Evolutionary conservation across 2,329 filamentous ascomycete species (phyloP), one percentile per base, ranked within the genome.

Genomic region (Colletotrichum simmondsii): DNA sequence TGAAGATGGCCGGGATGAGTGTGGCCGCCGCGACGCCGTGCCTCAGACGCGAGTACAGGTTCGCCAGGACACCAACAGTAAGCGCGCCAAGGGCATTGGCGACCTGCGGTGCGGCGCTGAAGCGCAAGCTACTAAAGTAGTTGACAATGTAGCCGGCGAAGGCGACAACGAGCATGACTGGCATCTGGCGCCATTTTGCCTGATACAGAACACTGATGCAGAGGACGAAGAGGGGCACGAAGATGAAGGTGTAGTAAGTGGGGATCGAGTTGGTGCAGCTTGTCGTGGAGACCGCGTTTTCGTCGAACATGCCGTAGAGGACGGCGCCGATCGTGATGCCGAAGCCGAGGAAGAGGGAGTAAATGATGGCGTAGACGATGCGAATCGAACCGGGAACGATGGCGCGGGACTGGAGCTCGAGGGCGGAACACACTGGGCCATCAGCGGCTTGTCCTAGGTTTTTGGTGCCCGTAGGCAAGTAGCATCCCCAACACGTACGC

Each of bases 151-250:
- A 96, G 3, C 94, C 94, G 0, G 89, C 87, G 70, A 93, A 89
- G 1, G 93, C 90, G 68, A 97, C 94, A 59, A 92, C 52, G 2
- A 94, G 83, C 93, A 96, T 96, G 65, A 93, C 86, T 0, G 94
- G 94, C 76, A 92, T 90, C 79, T 97, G 94, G 76, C 91, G 93
- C 90, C 91, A 95, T 80, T 94, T 95, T 52, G 93, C 94, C 77
- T 95, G 93, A 79, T 95, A 95, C 79, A 95, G 91, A 69, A 95
- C 85, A 60, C 92, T 91, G 52, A 96, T 87, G 77, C 92, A 94
- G 32, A 94, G 79, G 10, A 94, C 91, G 80, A 95, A 97, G 7
- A 88, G 80, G 0, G 93, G 89, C 0, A 96, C 94, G 78, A 95
- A 95, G 35, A 92, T 84, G 82, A 95, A 95, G 70, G 88, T 89